These are phyloP conservation scores for Mortierella sp. DNA, from an alignment of 371 early-diverging fungal species.

Conservation along the genomic window DNA sequence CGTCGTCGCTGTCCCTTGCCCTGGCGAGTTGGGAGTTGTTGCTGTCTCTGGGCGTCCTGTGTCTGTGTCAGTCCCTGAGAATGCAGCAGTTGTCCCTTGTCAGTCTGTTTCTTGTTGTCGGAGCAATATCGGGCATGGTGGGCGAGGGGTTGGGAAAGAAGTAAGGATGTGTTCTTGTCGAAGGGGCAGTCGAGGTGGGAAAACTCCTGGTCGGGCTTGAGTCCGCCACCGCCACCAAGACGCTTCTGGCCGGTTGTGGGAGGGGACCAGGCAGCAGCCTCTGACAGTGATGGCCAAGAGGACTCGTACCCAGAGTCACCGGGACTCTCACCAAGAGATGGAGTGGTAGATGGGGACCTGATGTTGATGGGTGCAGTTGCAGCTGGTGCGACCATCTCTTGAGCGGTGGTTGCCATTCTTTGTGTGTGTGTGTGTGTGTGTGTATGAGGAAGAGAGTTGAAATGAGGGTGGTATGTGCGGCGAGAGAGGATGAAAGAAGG, in stretches of 20 bases:
- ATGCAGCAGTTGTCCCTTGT: conserved; percentile 13
- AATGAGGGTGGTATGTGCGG: neutral
- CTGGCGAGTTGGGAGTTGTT: conserved; percentile 16
- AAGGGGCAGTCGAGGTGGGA: conserved; percentile 12
- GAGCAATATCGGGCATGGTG: conserved; percentile 3
- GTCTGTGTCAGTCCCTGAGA: neutral
- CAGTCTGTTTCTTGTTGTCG: conserved; percentile 5
- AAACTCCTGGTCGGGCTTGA: conserved; percentile 8
- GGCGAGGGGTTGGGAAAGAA: conserved; percentile 1
- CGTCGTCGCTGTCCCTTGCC: conserved; percentile 40
- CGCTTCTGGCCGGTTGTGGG: conserved; percentile 23
- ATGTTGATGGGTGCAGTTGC: conserved; percentile 54
- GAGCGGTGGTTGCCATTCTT: conserved; percentile 29
- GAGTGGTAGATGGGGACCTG: conserved; percentile 14
- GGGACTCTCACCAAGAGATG: conserved; percentile 32
- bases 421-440: conserved; percentile 1
- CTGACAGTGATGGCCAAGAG: conserved; percentile 56
- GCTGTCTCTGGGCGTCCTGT: neutral
- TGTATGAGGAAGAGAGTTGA: neutral
- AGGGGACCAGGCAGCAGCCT: conserved; percentile 55
- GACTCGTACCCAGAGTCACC: conserved; percentile 59
- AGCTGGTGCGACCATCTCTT: conserved; percentile 31
- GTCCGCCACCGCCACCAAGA: neutral
- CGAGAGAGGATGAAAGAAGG: conserved; percentile 7
- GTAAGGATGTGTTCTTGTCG: conserved; percentile 17